Evolutionary conservation across 148 eudicot species (phyloP).

Genomic region (Polygonum aviculare): DNA sequence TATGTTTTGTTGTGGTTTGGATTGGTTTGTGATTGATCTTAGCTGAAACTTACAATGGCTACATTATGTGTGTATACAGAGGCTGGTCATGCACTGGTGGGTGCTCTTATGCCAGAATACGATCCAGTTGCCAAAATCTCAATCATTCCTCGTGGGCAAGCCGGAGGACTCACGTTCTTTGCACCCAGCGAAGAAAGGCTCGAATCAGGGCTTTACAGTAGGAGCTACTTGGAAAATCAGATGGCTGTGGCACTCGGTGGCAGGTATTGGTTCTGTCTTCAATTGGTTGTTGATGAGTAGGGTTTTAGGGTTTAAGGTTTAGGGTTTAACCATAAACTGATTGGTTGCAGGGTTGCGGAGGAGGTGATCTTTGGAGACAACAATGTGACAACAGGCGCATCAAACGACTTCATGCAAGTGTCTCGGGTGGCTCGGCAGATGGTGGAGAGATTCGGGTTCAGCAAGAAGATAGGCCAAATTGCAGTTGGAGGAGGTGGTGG

Average conservation of each 20-base stretch:
- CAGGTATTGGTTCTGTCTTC: slow-evolving; percentile 37
- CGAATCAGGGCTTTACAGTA: slow-evolving; percentile 94
- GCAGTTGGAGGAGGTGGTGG: slow-evolving; percentile 94
- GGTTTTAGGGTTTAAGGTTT: neutral
- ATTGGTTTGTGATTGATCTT: neutral
- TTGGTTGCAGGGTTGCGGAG: slow-evolving; percentile 72
- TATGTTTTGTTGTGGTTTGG: neutral
- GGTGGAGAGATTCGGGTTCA: slow-evolving; percentile 99
- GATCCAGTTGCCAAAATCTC: slow-evolving; percentile 99
- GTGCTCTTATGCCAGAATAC: slow-evolving; percentile 97
- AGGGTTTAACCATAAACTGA: neutral
- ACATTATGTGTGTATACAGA: slow-evolving; percentile 27
- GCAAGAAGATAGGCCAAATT: slow-evolving; percentile 96
- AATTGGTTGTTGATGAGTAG: neutral
- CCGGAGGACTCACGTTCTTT: slow-evolving; percentile 97
- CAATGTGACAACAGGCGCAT: slow-evolving; percentile 99
- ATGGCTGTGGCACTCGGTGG: slow-evolving; percentile 99
- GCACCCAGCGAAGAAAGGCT: slow-evolving; percentile 99
- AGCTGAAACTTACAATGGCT: neutral
- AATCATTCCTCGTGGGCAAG: slow-evolving; percentile 99
- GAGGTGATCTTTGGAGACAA: slow-evolving; percentile 93
- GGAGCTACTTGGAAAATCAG: slow-evolving; percentile 97
- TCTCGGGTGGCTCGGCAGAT: slow-evolving; percentile 97
- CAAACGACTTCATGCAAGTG: slow-evolving; percentile 98
- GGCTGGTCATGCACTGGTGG: slow-evolving; percentile 98